Evolutionary conservation across 78 protist species (phyloP).

Genomic region (slime mould (Dictyostelium discoideum)): dicty_2.7 NC_007091.3:15001-15500

Average conservation of each 20-base stretch:
- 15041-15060: no score
- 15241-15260: conserved; percentile 68
- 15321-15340: conserved; percentile 84
- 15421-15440: conserved; percentile 88
- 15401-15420: conserved; percentile 87
- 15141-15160: conserved; percentile 83
- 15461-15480: conserved; percentile 67
- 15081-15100: conserved; percentile 72
- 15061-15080: conserved; percentile 78
- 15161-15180: conserved; percentile 85
- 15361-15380: conserved; percentile 51
- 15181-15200: conserved; percentile 88
- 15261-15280: conserved; percentile 89
- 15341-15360: conserved; percentile 79
- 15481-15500: conserved; percentile 74
- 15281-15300: conserved; percentile 93
- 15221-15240: conserved; percentile 93
- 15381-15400: conserved; percentile 89
- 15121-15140: conserved; percentile 78
- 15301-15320: conserved; percentile 95
- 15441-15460: conserved; percentile 80
- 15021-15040: background rate
- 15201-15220: conserved; percentile 91
- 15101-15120: conserved; percentile 85
- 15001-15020: background rate